phyloP scores from a whole-genome alignment of 2,329 filamentous ascomycete species.

The Drechslerella coelobrocha region DNA sequence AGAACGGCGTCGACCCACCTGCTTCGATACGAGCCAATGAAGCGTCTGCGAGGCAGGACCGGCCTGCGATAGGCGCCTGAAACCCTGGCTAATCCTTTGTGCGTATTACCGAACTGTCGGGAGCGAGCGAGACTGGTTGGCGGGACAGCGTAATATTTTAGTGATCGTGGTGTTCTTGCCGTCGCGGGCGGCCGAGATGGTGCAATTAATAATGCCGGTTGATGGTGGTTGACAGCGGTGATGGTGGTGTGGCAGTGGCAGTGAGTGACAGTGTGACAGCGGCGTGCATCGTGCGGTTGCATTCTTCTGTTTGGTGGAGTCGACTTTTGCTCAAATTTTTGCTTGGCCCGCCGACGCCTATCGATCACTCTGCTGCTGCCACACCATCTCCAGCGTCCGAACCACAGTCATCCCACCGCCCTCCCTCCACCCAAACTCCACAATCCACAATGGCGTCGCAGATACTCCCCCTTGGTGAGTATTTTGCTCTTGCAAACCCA shows the following conservation, averaged over 20 bases:
- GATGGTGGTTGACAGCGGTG: too few species aligned
- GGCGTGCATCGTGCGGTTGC: not conserved
- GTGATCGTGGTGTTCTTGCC: too few species aligned
- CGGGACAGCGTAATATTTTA: too few species aligned
- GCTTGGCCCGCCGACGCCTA: not conserved
- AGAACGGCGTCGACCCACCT: not conserved
- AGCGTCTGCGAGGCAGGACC: too few species aligned
- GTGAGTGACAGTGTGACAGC: not conserved
- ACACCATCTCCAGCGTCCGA: constrained; percentile 10
- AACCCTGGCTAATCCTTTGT: too few species aligned
- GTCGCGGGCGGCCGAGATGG: too few species aligned
- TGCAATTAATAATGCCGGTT: too few species aligned
- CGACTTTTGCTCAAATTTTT: not conserved
- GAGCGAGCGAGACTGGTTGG: too few species aligned
- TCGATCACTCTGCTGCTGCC: not conserved
- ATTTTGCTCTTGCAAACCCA: constrained; percentile 58
- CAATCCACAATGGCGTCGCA: constrained; percentile 70
- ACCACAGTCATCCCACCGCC: constrained; percentile 13
- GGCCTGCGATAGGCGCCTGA: too few species aligned
- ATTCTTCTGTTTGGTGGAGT: not conserved
- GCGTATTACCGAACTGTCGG: too few species aligned
- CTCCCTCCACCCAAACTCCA: constrained; percentile 19
- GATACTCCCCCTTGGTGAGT: constrained; percentile 75
- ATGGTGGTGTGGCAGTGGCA: too few species aligned
- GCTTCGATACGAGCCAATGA: too few species aligned